phyloP scores from a whole-genome alignment of 306 rosid species.

The Fragaria ananassa region DNA sequence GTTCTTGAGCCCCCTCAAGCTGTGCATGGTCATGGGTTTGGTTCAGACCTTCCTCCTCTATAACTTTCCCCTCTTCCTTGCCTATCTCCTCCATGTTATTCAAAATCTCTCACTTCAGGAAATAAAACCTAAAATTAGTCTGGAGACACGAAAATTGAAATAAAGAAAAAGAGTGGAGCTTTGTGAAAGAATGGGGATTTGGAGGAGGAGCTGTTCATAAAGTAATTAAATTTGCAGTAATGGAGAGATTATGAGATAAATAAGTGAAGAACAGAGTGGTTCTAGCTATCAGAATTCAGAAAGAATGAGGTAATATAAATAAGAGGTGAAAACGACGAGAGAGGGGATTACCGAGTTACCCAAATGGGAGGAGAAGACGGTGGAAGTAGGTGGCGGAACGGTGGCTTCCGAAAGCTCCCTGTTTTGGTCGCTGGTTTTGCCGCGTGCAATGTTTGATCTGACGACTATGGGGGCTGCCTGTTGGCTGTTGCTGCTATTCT shows the following conservation, averaged over 20 bases:
- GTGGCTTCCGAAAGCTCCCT: background rate
- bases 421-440: background rate
- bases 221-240: background rate
- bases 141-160: background rate
- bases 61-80: background rate
- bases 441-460: background rate
- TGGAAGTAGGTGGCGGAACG: conserved; percentile 1
- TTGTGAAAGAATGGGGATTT: background rate
- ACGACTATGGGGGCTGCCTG: too few relatives aligned
- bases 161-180: background rate
- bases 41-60: conserved; percentile 6
- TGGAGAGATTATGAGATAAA: background rate
- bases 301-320: background rate
- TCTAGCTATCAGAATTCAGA: background rate
- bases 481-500: too few relatives aligned
- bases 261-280: background rate
- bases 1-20: conserved; percentile 6
- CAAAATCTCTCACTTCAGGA: background rate
- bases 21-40: conserved; percentile 1
- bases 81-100: background rate
- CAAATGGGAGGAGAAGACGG: background rate
- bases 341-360: background rate
- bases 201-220: background rate
- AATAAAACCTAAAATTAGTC: background rate
- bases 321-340: background rate